Evolutionary conservation across 495 filamentous ascomycete genomes (phyloP).

Genomic region (Filosporella fistucella): DNA sequence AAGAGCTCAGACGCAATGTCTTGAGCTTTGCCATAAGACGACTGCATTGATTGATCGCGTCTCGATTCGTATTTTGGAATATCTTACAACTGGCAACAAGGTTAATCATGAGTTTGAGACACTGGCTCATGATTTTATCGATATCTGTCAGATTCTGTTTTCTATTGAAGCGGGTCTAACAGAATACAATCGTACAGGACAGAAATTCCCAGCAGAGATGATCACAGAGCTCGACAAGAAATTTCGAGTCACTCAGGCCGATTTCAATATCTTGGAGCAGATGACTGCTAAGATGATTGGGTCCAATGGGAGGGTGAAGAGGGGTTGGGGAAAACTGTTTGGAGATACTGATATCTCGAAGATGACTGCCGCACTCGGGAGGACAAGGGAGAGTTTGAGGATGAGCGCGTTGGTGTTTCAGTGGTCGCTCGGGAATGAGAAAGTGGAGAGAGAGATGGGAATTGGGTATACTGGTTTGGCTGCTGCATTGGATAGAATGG

Average conservation of each 20-base stretch:
- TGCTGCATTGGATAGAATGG: slow-evolving; percentile 37
- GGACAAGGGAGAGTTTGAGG: slow-evolving; percentile 33
- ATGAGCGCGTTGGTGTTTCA: slow-evolving; percentile 41
- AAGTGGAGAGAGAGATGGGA: slow-evolving; percentile 33
- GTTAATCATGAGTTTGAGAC: slow-evolving; percentile 24
- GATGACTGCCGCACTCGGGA: slow-evolving; percentile 31
- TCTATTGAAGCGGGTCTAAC: slow-evolving; percentile 3
- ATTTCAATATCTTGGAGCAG: slow-evolving; percentile 46
- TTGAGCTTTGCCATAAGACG: slow-evolving; percentile 28
- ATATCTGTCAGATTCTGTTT: not conserved
- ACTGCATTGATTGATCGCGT: slow-evolving; percentile 43
- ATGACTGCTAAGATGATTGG: slow-evolving; percentile 41
- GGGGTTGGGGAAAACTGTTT: slow-evolving; percentile 44
- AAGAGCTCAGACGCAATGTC: slow-evolving; percentile 7
- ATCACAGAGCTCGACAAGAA: slow-evolving; percentile 45
- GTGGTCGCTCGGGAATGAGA: slow-evolving; percentile 37
- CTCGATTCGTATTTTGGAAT: slow-evolving; percentile 52
- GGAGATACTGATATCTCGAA: slow-evolving; percentile 38
- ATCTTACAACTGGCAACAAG: slow-evolving; percentile 41
- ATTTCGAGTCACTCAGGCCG: slow-evolving; percentile 36
- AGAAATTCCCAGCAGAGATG: slow-evolving; percentile 40
- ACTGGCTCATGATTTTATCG: slow-evolving; percentile 2
- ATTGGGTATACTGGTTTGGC: slow-evolving; percentile 44
- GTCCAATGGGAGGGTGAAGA: slow-evolving; percentile 40
- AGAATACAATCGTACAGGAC: slow-evolving; percentile 18